Evolutionary conservation across 2,329 filamentous ascomycete genomes (phyloP).

Genomic region (Zelopaecilomyces penicillatus): DNA sequence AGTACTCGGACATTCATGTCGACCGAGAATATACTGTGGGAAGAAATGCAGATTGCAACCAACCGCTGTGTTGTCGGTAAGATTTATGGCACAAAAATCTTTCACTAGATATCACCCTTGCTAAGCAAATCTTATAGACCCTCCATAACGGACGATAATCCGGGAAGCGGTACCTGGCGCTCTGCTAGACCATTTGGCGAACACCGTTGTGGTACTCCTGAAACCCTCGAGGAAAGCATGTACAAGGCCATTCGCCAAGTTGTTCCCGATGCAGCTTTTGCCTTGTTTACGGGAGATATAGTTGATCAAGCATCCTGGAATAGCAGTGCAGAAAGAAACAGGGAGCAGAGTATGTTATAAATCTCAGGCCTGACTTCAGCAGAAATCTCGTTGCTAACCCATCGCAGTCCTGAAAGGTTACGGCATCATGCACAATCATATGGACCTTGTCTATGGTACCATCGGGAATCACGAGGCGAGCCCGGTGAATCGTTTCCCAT

Average conservation of each 20-base stretch:
- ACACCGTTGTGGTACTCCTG: constrained; percentile 43
- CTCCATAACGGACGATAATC: constrained; percentile 37
- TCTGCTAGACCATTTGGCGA: constrained; percentile 47
- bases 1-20: constrained; percentile 53
- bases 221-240: constrained; percentile 46
- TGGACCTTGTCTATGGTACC: constrained; percentile 41
- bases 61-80: constrained; percentile 51
- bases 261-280: constrained; percentile 40
- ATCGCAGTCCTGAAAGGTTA: constrained; percentile 37
- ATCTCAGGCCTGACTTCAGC: background rate
- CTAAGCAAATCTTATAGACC: constrained; percentile 20
- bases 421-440: constrained; percentile 31
- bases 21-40: constrained; percentile 47
- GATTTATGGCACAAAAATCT: background rate
- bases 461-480: constrained; percentile 50
- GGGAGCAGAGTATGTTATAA: constrained; percentile 18
- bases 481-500: constrained; percentile 43
- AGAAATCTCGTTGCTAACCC: background rate
- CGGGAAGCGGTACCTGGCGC: constrained; percentile 35
- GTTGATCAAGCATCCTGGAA: constrained; percentile 45
- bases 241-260: constrained; percentile 39
- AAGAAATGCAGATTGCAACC: constrained; percentile 45
- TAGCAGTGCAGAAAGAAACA: constrained; percentile 27
- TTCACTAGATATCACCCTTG: background rate
- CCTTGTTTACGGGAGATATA: constrained; percentile 52